Base-by-base conservation (phyloP, 2,329 filamentous ascomycete species). In the Neonectria magnoliae region DNA sequence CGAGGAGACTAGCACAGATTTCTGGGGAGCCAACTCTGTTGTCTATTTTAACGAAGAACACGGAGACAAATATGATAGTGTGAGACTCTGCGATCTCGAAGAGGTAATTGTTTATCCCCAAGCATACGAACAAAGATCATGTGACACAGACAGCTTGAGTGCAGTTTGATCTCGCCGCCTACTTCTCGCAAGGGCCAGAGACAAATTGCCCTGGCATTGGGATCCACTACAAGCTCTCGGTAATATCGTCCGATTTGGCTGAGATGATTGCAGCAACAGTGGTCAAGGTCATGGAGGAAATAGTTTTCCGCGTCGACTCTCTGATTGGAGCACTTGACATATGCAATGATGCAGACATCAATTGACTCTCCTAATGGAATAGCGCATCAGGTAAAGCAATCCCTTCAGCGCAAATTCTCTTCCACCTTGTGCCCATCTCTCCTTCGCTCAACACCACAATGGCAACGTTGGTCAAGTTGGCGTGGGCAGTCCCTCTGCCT, bases 381-480 rank as follows among this genome's bases (percentile, higher is more conserved):
- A 29, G 25, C 47, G n/a, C 16, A 29, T 29, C 47, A 50, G 25
- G 14, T 29, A 22, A 50, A 25, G 18, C 3, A 50, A 13, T 13
- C 25, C 2, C 25, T 50, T 25, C 47, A 2, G 22, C 47, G 47
- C 47, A n/a, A n/a, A n/a, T n/a, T n/a, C n/a, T n/a, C n/a, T n/a
- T n/a, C n/a, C n/a, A n/a, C n/a, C n/a, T n/a, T n/a, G 20, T 29
- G 25, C 33, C 53, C 38, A 56, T 56, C 38, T 45, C 31, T 41
- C 53, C 53, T 56, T 36, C 53, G 14, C 29, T 36, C 18, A 42
- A 27, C 11, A 56, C 27, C 31, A 56, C 53, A n/a, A 27, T 56
- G 38, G 53, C 53, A 56, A 56, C 33, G 22, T 42, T 56, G 53
- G 53, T 56, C 31, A 56, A 56, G 29, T 11, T 42, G 22, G 53